phyloP scores from a whole-genome alignment of 768 basidiomycete species.

The Suillus brevipes region DNA sequence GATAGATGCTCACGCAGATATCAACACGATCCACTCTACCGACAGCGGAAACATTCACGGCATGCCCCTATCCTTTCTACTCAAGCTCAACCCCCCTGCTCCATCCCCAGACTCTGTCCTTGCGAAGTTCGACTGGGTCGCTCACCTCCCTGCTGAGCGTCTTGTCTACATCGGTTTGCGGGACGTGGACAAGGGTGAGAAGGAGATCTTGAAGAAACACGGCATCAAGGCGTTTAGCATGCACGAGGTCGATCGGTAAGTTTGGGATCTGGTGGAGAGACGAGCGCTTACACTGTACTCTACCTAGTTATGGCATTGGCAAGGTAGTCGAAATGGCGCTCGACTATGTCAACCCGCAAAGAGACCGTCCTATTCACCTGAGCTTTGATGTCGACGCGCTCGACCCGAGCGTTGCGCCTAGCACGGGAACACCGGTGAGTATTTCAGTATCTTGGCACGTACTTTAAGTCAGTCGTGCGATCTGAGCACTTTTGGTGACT shows the following conservation, averaged over 20 bases:
- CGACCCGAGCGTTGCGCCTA: constrained; percentile 64
- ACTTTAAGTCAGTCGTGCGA: not conserved
- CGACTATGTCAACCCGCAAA: constrained; percentile 86
- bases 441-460: not conserved
- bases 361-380: constrained; percentile 86
- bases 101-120: constrained; percentile 15
- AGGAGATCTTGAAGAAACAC: constrained; percentile 77
- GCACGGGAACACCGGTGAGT: constrained; percentile 86
- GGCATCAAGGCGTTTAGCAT: constrained; percentile 87
- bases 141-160: constrained; percentile 65
- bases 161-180: constrained; percentile 97
- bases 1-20: constrained; percentile 97
- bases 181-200: constrained; percentile 89
- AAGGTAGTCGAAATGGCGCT: constrained; percentile 96
- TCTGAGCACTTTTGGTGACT: not conserved
- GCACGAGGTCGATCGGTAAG: constrained; percentile 79
- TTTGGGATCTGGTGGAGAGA: constrained; percentile 53
- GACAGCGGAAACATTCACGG: constrained; percentile 94
- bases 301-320: constrained; percentile 78
- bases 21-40: constrained; percentile 87
- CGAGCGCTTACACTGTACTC: constrained; percentile 43
- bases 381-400: constrained; percentile 96
- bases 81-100: constrained; percentile 45
- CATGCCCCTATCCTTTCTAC: constrained; percentile 94
- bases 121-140: constrained; percentile 55